A percentile compares a stretch with the other conserved stretches of the same genome.
Conservation (phyloP, 148 eudicot genomes). For the Bassia scoparia region DNA sequence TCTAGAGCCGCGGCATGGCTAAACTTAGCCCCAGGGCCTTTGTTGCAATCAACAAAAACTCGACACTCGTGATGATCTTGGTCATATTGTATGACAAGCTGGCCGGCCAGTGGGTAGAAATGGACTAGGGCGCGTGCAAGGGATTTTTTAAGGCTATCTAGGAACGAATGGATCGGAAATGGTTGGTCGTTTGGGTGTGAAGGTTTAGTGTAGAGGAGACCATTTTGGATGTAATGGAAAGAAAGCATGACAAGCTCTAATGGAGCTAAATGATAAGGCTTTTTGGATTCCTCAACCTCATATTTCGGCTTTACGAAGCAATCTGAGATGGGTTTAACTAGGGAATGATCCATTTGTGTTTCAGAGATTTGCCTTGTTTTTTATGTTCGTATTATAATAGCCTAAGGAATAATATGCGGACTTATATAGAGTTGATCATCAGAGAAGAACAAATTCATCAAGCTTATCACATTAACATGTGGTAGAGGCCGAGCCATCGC, state of each 20-base stretch:
- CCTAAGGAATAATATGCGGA: too few species aligned
- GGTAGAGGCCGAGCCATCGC: too few species aligned
- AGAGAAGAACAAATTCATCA: too few species aligned
- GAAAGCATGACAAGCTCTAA: slow-evolving; percentile 9
- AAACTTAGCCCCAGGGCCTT: slow-evolving; percentile 21
- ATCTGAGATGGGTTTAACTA: slow-evolving; percentile 12
- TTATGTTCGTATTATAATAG: too few species aligned
- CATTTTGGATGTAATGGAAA: too few species aligned
- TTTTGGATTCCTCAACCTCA: slow-evolving; percentile 8
- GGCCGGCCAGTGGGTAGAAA: slow-evolving; percentile 17
- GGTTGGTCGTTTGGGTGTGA: neutral
- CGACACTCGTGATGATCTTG: neutral
- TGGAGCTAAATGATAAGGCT: slow-evolving; percentile 10
- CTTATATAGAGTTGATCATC: too few species aligned
- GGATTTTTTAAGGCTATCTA: slow-evolving; percentile 7
- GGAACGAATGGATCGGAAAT: neutral
- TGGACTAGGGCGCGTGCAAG: slow-evolving; percentile 11
- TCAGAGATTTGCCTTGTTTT: too few species aligned
- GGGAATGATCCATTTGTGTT: too few species aligned
- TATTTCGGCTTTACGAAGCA: slow-evolving; percentile 24
- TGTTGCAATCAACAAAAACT: slow-evolving; percentile 10
- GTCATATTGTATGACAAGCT: slow-evolving; percentile 6
- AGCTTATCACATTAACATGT: too few species aligned
- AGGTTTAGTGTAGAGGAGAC: slow-evolving; percentile 22
- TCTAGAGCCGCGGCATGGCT: slow-evolving; percentile 10